Evolutionary conservation across 106 monocot species (phyloP), one percentile per base, ranked within the genome.

Genomic region (Narthecium ossifragum): DNA sequence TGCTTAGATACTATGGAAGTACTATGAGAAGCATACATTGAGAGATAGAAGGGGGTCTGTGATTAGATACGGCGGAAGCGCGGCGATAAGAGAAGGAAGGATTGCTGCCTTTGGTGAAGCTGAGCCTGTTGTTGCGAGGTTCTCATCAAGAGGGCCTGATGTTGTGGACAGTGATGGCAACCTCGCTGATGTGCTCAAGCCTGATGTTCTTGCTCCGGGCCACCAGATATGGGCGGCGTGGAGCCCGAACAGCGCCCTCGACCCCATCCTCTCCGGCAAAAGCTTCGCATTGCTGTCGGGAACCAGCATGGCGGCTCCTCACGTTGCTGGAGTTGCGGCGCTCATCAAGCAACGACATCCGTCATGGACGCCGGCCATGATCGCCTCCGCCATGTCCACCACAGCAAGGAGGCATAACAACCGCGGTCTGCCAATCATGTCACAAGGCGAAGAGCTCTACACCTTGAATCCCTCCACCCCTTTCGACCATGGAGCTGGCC

Each of bases 301-400:
- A 7, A 92, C 92, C 0, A 92, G 87, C 75, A 92, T 92, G 92
- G 87, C 92, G 12, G 52, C 84, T 0, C 87, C 92, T 1, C 92
- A 92, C 27, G 68, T 81, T 6, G 87, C 75, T 0, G 92, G 92
- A 24, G 57, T 87, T 9, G 92, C 87, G 1, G 87, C 92, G 20
- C 66, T 92, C 5, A 30, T 92, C 22, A 92, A 62, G 61, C 78
- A 87, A 50, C 2, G 2, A 0, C 79, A 75, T 46, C 80, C 83
- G 0, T 29, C 63, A 2, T 92, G 92, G 92, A 59, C 74, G 7
- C 80, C 92, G 7, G 57, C 92, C 6, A 75, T 73, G 75, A 78
- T 87, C 8, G 73, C 84, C 13, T 92, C 92, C 0, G 77, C 84
- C 25, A 45, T 92, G 22, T 70, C 69, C 33, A 84, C 87, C 7